These are phyloP conservation scores for Meyerozyma guilliermondii DNA, from an alignment of 1,139 yeast species.

Conservation along the genomic window DNA sequence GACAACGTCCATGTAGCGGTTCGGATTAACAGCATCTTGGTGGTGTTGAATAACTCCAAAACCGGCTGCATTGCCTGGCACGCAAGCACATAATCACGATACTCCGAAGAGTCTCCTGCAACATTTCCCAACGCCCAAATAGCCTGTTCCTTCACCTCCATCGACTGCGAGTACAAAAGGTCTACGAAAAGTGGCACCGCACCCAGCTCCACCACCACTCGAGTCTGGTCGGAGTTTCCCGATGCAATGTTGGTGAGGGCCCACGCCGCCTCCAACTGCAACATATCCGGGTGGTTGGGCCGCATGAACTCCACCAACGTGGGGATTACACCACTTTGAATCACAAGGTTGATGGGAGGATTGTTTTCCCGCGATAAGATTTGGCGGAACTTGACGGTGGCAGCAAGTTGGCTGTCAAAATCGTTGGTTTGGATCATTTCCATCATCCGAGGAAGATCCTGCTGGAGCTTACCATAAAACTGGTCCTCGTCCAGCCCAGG, in stretches of 20 bases:
- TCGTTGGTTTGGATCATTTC: slow-evolving; percentile 73
- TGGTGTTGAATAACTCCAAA: slow-evolving; percentile 67
- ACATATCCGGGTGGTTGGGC: slow-evolving; percentile 72
- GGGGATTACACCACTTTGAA: slow-evolving; percentile 90
- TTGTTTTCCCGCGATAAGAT: slow-evolving; percentile 89
- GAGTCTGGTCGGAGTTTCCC: slow-evolving; percentile 88
- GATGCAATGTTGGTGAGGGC: slow-evolving; percentile 97
- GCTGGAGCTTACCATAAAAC: slow-evolving; percentile 55
- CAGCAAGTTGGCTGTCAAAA: slow-evolving; percentile 76
- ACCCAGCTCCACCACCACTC: slow-evolving; percentile 84
- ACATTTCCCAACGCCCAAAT: slow-evolving; percentile 99
- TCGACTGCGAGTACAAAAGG: slow-evolving; percentile 70
- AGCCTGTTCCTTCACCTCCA: slow-evolving; percentile 96
- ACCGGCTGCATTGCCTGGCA: slow-evolving; percentile 91
- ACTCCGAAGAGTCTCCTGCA: slow-evolving; percentile 91
- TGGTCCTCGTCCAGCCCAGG: slow-evolving; percentile 45
- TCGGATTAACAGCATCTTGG: slow-evolving; percentile 83
- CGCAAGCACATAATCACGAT: slow-evolving; percentile 81
- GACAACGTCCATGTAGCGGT: slow-evolving; percentile 98
- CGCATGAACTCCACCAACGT: slow-evolving; percentile 82
- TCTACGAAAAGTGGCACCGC: slow-evolving; percentile 91
- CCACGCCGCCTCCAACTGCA: slow-evolving; percentile 99
- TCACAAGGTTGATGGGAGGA: slow-evolving; percentile 96
- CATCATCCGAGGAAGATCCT: slow-evolving; percentile 82
- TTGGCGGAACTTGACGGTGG: slow-evolving; percentile 91